Conservation (phyloP, 2,329 filamentous ascomycete genomes). For the Fusarium multiceps region DNA sequence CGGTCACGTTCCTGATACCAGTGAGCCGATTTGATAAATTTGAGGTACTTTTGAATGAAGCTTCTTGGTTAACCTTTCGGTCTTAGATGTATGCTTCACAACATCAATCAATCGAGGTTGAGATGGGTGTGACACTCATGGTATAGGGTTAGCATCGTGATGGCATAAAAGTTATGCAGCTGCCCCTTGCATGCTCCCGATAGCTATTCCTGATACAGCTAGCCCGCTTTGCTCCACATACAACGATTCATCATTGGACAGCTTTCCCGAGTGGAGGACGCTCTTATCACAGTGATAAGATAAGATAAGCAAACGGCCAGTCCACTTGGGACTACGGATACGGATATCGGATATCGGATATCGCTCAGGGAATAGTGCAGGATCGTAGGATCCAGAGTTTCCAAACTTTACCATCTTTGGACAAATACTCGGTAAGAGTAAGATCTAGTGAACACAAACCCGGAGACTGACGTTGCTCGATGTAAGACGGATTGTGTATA, state of each 20-base stretch:
- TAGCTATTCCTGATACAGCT: neutral
- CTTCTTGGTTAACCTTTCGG: neutral
- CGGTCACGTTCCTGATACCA: neutral
- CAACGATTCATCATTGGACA: neutral
- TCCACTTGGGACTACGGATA: neutral
- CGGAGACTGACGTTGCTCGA: neutral
- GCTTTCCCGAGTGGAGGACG: fast-evolving
- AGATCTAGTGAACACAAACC: neutral
- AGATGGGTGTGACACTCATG: neutral
- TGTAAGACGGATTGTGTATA: neutral
- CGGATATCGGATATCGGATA: too few relatives aligned
- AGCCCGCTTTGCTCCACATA: neutral
- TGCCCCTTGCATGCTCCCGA: neutral
- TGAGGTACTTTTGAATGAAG: neutral
- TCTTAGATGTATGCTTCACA: neutral
- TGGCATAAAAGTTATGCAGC: neutral
- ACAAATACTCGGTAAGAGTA: slow-evolving; percentile 1
- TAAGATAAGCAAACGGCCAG: neutral
- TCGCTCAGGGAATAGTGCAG: neutral
- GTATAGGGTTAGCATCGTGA: neutral
- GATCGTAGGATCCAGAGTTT: neutral
- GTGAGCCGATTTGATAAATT: neutral
- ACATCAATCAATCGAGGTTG: neutral
- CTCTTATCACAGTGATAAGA: neutral
- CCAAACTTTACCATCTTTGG: neutral